Base-by-base conservation (phyloP, 768 basidiomycete species). In the Porpolomopsis calyptriformis region DNA sequence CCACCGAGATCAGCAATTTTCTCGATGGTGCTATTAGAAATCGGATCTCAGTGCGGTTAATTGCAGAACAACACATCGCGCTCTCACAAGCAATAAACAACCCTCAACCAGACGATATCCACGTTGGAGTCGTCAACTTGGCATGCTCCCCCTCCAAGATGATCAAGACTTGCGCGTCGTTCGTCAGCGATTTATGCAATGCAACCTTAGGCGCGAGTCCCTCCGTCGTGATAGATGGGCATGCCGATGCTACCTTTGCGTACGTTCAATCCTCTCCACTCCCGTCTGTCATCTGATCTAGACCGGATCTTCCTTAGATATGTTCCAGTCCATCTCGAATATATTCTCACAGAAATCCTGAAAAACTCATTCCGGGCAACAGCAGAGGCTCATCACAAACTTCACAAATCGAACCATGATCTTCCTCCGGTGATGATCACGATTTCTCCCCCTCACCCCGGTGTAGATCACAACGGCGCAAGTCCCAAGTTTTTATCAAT, bases 361-460 rank as follows among this genome's bases (percentile, higher is more conserved):
- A 93, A 93, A 64, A 93, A 93, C 57, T 77, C 89, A 0, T 93
- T 89, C 64, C 81, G 90, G 25, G 90, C 90, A 6, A 90, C 86
- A 1, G 80, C 89, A 20, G 90, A 93, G 56, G 75, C 78, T 47
- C 77, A 89, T 47, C 61, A 66, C 47, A 73, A 71, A 42, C 61
- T 60, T 11, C 53, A 66, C 36, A 68, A 65, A 41, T 52, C 55
- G 25, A 54, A 65, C 8, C 60, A 68, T 19, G 43, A 67, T 43
- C 54, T 87, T 4, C 73, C 85, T 0, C 80, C 85, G 2, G 77
- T 91, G 8, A 62, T 69, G 24, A 70, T 89, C 35, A 92, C 89
- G 1, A 71, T 90, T 31, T 77, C 82, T 4, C 74, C 78, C 1
- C n/a, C n/a, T n/a, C 66, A 69, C 1, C 66, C 69, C 9, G 55